phyloP scores from a whole-genome alignment of 352 stramenopile genomes.

The Phytophthora uliginosa region DNA sequence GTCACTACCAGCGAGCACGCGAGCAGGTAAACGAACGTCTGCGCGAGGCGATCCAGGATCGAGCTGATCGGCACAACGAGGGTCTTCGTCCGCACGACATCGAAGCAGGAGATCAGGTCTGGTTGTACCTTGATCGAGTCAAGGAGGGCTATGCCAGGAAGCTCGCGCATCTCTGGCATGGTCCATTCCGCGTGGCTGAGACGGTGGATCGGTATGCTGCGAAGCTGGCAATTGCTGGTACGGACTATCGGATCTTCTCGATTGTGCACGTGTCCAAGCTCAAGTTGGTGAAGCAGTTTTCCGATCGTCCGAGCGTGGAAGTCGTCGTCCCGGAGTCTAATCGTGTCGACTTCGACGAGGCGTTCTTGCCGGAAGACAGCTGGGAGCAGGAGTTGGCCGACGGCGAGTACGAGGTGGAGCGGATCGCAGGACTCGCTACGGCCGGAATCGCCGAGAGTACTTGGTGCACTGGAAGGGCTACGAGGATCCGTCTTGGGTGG shows the following conservation, averaged over 20 bases:
- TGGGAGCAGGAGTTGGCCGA: background rate
- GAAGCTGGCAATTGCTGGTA: slow-evolving; percentile 5
- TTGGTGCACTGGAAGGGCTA: slow-evolving; percentile 21
- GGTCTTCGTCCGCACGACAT: background rate
- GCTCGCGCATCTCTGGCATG: slow-evolving; percentile 37
- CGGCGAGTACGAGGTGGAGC: slow-evolving; percentile 20
- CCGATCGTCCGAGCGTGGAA: background rate
- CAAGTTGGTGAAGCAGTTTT: slow-evolving; percentile 15
- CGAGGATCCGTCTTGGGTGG: slow-evolving; percentile 14
- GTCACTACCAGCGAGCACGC: too few species aligned
- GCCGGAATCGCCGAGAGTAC: slow-evolving; percentile 8
- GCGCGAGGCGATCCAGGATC: background rate
- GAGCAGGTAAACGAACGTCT: background rate
- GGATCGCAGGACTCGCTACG: slow-evolving; percentile 14
- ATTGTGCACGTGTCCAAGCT: slow-evolving; percentile 31
- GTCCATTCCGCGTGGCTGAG: slow-evolving; percentile 31
- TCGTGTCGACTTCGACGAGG: slow-evolving; percentile 30
- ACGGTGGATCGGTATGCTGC: slow-evolving; percentile 15
- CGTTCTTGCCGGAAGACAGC: slow-evolving; percentile 26
- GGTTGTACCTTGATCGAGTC: slow-evolving; percentile 9
- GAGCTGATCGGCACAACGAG: slow-evolving; percentile 5
- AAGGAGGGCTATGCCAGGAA: background rate
- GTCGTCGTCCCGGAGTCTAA: background rate
- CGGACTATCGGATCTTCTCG: slow-evolving; percentile 17
- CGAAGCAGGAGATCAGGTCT: slow-evolving; percentile 8